These are phyloP conservation scores for Orbilia blumenaviensis DNA, from an alignment of 2,329 filamentous ascomycete genomes.

Conservation along the genomic window DNA sequence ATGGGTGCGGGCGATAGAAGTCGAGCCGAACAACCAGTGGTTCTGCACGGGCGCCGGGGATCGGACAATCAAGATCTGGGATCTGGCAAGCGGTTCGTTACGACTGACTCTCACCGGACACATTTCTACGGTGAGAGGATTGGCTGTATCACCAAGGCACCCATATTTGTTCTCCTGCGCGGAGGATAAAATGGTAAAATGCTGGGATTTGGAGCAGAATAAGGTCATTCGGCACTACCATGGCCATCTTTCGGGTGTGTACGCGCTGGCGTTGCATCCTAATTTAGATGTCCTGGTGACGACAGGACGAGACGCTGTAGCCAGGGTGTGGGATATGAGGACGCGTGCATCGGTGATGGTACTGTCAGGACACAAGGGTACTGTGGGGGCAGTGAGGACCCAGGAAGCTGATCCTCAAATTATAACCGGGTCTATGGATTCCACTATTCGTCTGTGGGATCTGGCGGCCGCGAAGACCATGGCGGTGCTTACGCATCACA, in stretches of 20 bases:
- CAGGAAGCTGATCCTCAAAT: constrained; percentile 97
- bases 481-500: constrained; percentile 96
- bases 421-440: constrained; percentile 90
- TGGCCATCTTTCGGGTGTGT: constrained; percentile 94
- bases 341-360: constrained; percentile 96
- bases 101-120: constrained; percentile 89
- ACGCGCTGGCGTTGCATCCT: constrained; percentile 90
- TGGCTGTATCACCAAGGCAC: constrained; percentile 91
- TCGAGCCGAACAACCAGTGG: constrained; percentile 97
- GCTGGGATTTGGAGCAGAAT: constrained; percentile 99
- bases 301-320: constrained; percentile 91
- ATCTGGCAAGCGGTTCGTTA: constrained; percentile 85
- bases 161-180: constrained; percentile 98
- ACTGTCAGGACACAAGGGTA: constrained; percentile 86
- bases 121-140: constrained; percentile 89
- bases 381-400: constrained; percentile 86
- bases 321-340: constrained; percentile 97
- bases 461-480: constrained; percentile 95
- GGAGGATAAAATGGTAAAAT: constrained; percentile 99
- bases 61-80: constrained; percentile 98
- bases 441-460: constrained; percentile 92
- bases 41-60: constrained; percentile 96
- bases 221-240: constrained; percentile 98
- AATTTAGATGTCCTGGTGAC: constrained; percentile 94
- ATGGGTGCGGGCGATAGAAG: constrained; percentile 88